Percentiles rank a stretch among this genome's conserved stretches.
These are phyloP conservation scores for Penicillium desertorum DNA, from an alignment of 495 filamentous ascomycete species.

Conservation along the genomic window DNA sequence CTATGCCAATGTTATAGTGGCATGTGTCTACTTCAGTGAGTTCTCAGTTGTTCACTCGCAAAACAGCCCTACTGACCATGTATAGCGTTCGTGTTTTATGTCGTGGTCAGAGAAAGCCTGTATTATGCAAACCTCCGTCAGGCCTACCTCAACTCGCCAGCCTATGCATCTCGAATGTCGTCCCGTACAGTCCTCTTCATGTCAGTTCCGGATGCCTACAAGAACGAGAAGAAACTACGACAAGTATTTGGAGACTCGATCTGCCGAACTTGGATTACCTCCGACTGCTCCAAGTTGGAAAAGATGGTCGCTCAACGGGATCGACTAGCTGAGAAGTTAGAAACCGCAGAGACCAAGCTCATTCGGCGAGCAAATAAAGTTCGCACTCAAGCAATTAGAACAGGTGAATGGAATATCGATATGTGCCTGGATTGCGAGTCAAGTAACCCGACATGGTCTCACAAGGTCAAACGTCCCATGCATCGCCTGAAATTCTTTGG, in stretches of 20 bases:
- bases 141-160: constrained; percentile 68
- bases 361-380: constrained; percentile 59
- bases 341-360: constrained; percentile 63
- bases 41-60: neutral
- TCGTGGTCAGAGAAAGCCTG: constrained; percentile 63
- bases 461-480: constrained; percentile 52
- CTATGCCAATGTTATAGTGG: constrained; percentile 61
- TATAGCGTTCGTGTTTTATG: constrained; percentile 63
- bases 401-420: constrained; percentile 25
- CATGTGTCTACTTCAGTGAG: constrained; percentile 57
- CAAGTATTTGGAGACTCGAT: constrained; percentile 61
- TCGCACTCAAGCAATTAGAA: constrained; percentile 47
- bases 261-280: constrained; percentile 61
- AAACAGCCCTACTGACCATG: constrained; percentile 12
- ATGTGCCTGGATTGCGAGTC: constrained; percentile 41
- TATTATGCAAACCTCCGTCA: constrained; percentile 70
- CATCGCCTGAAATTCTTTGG: constrained; percentile 55
- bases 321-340: constrained; percentile 57
- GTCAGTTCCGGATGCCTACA: constrained; percentile 60
- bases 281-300: constrained; percentile 54
- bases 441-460: constrained; percentile 47
- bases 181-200: constrained; percentile 70
- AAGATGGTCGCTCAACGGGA: constrained; percentile 61
- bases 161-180: constrained; percentile 64
- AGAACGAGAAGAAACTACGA: constrained; percentile 55